Conservation (phyloP, 2,329 filamentous ascomycete genomes). For the Myriosclerotinia curreyana region DNA sequence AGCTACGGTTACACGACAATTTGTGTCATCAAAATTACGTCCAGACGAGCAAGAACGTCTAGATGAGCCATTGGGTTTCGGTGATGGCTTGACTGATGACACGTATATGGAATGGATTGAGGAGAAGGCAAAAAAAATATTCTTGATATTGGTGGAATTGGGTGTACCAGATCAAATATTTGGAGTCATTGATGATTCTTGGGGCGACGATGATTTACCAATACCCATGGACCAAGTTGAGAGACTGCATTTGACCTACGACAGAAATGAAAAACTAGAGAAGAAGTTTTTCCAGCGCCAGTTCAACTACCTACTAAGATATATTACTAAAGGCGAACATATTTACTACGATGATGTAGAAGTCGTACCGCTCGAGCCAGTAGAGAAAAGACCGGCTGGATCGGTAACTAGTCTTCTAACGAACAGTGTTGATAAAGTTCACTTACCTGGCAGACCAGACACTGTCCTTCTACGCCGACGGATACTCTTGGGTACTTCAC, state of each 20-base stretch:
- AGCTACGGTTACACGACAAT: conserved; percentile 64
- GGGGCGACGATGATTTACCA: conserved; percentile 74
- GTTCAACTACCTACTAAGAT: conserved; percentile 66
- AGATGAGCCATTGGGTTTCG: conserved; percentile 62
- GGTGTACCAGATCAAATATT: conserved; percentile 73
- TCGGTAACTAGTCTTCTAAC: conserved; percentile 42
- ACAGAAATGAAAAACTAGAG: conserved; percentile 61
- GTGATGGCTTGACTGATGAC: conserved; percentile 63
- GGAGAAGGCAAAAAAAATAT: conserved; percentile 64
- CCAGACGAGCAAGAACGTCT: conserved; percentile 61
- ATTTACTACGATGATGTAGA: conserved; percentile 64
- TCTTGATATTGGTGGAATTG: conserved; percentile 67
- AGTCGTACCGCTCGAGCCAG: conserved; percentile 64
- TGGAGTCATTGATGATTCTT: conserved; percentile 69
- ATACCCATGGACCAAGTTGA: conserved; percentile 63
- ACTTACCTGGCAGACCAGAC: conserved; percentile 59
- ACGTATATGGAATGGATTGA: conserved; percentile 79
- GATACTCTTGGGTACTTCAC: conserved; percentile 50
- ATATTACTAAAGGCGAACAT: conserved; percentile 59
- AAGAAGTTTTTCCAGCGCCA: conserved; percentile 68
- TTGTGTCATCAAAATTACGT: conserved; percentile 62
- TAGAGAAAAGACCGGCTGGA: conserved; percentile 54
- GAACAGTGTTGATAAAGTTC: conserved; percentile 55
- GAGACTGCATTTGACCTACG: conserved; percentile 57
- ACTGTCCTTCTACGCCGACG: conserved; percentile 56